Evolutionary conservation across 169 alveolate species (phyloP), one percentile per base, ranked within the genome.

Genomic region (Ichthyophthirius multifiliis): DNA sequence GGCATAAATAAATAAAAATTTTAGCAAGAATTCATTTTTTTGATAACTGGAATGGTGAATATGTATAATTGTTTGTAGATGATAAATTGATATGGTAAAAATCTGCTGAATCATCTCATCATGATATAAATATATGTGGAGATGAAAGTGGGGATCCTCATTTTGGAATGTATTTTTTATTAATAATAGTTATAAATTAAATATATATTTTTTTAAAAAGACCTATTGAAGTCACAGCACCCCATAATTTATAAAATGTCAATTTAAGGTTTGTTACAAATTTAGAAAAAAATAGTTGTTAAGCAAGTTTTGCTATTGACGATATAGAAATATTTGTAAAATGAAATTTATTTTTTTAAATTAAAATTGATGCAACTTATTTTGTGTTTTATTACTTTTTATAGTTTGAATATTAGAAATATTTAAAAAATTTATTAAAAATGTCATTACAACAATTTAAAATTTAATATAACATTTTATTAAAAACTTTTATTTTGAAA

Each of bases 1-100:
- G 31, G 9, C 71, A 55, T 55, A 55, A 55, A 9, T 27, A 55
- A 13, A 55, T 55, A 27, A 55, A 55, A 27, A 55, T 55, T 27
- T 55, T 27, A 55, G 71, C 71, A 20, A 55, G 71, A 55, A 23
- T 55, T 1, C 71, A 55, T 23, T 55, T 55, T 27, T 55, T 55
- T 55, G 71, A 55, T 27, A 55, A 55, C 23, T 55, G 71, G 71
- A 39, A 55, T 27, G 71, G 71, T 1, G 71, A 55, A 55, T 15
- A 20, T 23, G 13, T 55, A 55, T 20, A 34, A 0, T 20, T 55
- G 10, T 55, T 55, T 55, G 71, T 55, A 1, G 71, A 55, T 27
- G 39, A 55, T 55, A 20, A 55, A 55, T 27, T 55, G 39, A n/a
- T n/a, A n/a, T n/a, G 71, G 71, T 55, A 55, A 55, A 1, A 20